Percentiles rank a stretch among this genome's conserved stretches.
These are phyloP conservation scores for Kluyveromyces aestuarii DNA, from an alignment of 805 yeast genomes.

Conservation along the genomic window DNA sequence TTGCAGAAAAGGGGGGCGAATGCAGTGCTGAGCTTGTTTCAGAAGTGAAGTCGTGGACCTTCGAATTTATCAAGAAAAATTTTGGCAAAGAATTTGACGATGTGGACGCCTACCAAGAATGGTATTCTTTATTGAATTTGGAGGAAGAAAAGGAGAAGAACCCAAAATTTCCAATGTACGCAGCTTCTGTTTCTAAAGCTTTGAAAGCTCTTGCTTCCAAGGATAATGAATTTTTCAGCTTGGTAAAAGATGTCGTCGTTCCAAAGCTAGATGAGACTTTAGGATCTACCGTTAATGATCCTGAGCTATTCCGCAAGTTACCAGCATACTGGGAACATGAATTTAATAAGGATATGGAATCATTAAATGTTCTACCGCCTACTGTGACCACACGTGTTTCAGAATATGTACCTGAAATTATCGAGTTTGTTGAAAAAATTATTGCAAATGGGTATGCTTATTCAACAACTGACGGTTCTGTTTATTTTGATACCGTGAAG, in stretches of 20 bases:
- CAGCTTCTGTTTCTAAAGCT: slow-evolving; percentile 55
- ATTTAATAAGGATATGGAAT: slow-evolving; percentile 77
- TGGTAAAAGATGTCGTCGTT: slow-evolving; percentile 67
- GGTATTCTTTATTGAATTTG: slow-evolving; percentile 45
- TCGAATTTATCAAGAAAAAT: slow-evolving; percentile 43
- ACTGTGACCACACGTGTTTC: slow-evolving; percentile 87
- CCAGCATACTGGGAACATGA: slow-evolving; percentile 86
- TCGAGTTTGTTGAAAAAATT: slow-evolving; percentile 66
- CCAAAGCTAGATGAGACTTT: slow-evolving; percentile 59
- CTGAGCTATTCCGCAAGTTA: slow-evolving; percentile 67
- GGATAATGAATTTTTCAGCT: slow-evolving; percentile 33
- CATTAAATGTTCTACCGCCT: slow-evolving; percentile 77
- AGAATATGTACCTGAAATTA: slow-evolving; percentile 90
- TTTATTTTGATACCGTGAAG: slow-evolving; percentile 83
- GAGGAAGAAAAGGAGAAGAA: slow-evolving; percentile 41
- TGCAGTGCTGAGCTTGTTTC: slow-evolving; percentile 27
- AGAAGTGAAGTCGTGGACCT: slow-evolving; percentile 37
- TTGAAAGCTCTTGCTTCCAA: slow-evolving; percentile 25
- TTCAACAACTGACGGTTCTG: slow-evolving; percentile 78
- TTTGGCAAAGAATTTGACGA: slow-evolving; percentile 36
- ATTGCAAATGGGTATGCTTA: slow-evolving; percentile 79
- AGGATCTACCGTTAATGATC: slow-evolving; percentile 78
- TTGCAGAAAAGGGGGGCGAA: slow-evolving; percentile 21
- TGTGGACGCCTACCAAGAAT: slow-evolving; percentile 35
- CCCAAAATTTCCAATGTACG: slow-evolving; percentile 86